A percentile compares a stretch with the other conserved stretches of the same genome.
These are phyloP conservation scores for Nematodospora valgi DNA, from an alignment of 805 yeast species.

Conservation along the genomic window DNA sequence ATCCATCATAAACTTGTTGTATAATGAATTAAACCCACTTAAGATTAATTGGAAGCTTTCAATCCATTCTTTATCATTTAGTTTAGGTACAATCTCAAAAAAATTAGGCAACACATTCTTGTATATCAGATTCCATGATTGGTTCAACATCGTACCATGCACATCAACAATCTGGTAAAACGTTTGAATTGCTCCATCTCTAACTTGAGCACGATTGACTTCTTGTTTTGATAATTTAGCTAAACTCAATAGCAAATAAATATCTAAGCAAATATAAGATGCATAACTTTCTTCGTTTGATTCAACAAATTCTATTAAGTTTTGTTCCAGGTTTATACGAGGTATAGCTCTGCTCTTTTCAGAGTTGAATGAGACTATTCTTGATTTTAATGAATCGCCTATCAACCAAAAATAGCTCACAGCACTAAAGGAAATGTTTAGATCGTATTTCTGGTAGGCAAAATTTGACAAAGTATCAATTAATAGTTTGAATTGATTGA, in stretches of 20 bases:
- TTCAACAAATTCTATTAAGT: conserved; percentile 9
- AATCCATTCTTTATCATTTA: conserved; percentile 41
- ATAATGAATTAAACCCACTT: conserved; percentile 65
- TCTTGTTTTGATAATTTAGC: conserved; percentile 61
- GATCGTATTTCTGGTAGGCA: conserved; percentile 65
- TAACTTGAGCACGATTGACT: conserved; percentile 61
- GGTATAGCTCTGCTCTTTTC: conserved; percentile 1
- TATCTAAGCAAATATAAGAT: conserved; percentile 9
- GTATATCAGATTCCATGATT: conserved; percentile 69
- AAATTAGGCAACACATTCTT: conserved; percentile 56
- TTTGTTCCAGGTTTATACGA: neutral
- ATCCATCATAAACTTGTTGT: conserved; percentile 46
- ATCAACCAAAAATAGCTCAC: conserved; percentile 90
- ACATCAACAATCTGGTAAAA: conserved; percentile 78
- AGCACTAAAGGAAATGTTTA: conserved; percentile 87
- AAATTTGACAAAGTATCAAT: conserved; percentile 73
- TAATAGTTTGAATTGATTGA: conserved; percentile 56
- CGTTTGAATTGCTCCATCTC: conserved; percentile 88
- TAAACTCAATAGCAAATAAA: conserved; percentile 55
- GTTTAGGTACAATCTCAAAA: conserved; percentile 24
- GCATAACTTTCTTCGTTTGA: conserved; percentile 5
- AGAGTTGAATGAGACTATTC: conserved; percentile 9
- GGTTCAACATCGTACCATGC: conserved; percentile 50
- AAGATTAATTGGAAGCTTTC: conserved; percentile 63
- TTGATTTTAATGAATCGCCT: conserved; percentile 59